A percentile compares a stretch with the other conserved stretches of the same genome.
phyloP scores from a whole-genome alignment of 139 green algal species.

The Tetradesmus obliquus region DNA sequence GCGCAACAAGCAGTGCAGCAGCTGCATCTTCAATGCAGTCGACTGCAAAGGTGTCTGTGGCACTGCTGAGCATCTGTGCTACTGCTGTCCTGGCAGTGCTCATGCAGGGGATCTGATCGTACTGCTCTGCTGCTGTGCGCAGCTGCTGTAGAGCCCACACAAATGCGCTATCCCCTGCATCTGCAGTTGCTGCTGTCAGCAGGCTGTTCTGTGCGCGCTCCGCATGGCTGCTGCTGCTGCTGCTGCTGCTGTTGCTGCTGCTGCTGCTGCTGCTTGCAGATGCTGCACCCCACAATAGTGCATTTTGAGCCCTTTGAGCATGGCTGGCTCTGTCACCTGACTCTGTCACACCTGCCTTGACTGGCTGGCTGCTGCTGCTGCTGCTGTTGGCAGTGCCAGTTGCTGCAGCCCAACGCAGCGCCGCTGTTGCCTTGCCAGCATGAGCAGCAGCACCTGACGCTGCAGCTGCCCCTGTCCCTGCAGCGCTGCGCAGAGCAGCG shows the following conservation, averaged over 20 bases:
- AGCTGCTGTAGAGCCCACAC: slow-evolving; percentile 26
- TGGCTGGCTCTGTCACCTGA: background rate
- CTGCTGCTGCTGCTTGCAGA: background rate
- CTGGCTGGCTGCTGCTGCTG: slow-evolving; percentile 21
- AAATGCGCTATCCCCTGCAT: background rate
- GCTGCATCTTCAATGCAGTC: background rate
- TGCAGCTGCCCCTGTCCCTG: background rate
- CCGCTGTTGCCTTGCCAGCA: background rate
- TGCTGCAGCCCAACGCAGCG: background rate
- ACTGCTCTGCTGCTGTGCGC: slow-evolving; percentile 12
- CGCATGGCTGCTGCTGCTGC: slow-evolving; percentile 17
- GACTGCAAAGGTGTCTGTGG: background rate
- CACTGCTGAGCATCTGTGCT: background rate
- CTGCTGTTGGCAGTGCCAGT: background rate
- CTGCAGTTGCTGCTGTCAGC: slow-evolving; percentile 4
- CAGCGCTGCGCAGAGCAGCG: background rate
- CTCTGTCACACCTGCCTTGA: background rate
- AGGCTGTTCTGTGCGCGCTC: background rate
- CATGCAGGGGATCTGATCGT: background rate
- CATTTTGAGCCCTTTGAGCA: background rate
- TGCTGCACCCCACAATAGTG: background rate
- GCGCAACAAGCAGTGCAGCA: background rate
- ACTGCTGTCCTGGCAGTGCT: background rate
- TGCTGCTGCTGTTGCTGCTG: slow-evolving; percentile 11
- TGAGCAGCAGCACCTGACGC: background rate